These are phyloP conservation scores for Ascochyta pisi DNA, from an alignment of 2,329 filamentous ascomycete genomes.

Conservation along the genomic window DNA sequence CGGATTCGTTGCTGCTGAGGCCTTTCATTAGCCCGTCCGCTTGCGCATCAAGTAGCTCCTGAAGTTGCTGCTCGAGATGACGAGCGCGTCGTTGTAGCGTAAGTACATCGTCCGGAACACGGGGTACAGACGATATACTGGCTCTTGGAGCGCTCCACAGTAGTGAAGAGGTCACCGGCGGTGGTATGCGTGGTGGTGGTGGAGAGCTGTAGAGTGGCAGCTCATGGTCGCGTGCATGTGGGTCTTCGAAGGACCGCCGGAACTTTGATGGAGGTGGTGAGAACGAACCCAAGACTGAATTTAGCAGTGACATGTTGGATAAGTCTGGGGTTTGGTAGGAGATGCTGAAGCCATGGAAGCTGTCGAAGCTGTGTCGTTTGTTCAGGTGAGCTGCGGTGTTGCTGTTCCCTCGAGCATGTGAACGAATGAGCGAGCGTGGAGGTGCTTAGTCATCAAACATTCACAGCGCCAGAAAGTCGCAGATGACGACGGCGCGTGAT, in stretches of 20 bases:
- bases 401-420: constrained; percentile 35
- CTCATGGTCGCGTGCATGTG: constrained; percentile 44
- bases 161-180: constrained; percentile 43
- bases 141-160: constrained; percentile 40
- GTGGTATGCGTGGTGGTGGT: constrained; percentile 43
- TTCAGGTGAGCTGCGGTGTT: constrained; percentile 29
- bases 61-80: constrained; percentile 64
- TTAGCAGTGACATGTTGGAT: constrained; percentile 42
- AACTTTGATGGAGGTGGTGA: constrained; percentile 45
- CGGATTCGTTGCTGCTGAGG: constrained; percentile 46
- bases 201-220: constrained; percentile 43
- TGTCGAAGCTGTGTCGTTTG: constrained; percentile 21
- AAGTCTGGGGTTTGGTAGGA: neutral
- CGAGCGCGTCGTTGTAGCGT: constrained; percentile 60
- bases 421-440: constrained; percentile 36
- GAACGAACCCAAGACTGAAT: constrained; percentile 46
- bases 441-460: constrained; percentile 8
- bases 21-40: constrained; percentile 63
- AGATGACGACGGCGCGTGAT: constrained; percentile 24
- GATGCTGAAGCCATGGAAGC: constrained; percentile 10
- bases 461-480: constrained; percentile 1
- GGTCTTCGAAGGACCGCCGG: constrained; percentile 45
- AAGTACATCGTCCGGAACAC: constrained; percentile 53
- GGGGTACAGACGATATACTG: constrained; percentile 33
- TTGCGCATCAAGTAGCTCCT: constrained; percentile 67